A percentile compares a stretch with the other conserved stretches of the same genome.
Evolutionary conservation across 2,329 filamentous ascomycete species (phyloP).

Genomic region (Metarhizium rileyi): DNA sequence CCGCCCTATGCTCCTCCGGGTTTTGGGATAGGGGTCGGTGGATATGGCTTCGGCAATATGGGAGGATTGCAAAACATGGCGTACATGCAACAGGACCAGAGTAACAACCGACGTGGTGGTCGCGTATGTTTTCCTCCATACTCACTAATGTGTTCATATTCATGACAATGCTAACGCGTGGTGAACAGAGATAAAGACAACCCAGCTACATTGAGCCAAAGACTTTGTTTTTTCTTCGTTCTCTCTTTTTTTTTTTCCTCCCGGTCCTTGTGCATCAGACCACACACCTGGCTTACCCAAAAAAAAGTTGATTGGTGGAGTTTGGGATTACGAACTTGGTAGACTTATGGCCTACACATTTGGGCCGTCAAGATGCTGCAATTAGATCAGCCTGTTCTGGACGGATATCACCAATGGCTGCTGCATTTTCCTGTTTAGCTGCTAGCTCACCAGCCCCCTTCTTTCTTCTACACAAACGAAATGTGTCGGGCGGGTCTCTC

Average conservation of each 20-base stretch:
- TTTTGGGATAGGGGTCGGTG: slow-evolving; percentile 37
- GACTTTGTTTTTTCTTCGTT: background rate
- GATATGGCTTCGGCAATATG: slow-evolving; percentile 37
- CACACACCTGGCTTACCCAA: background rate
- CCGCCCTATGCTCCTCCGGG: slow-evolving; percentile 39
- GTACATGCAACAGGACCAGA: slow-evolving; percentile 45
- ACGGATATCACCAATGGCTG: background rate
- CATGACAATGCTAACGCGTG: background rate
- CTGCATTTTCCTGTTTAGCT: slow-evolving; percentile 3
- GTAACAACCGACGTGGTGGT: slow-evolving; percentile 43
- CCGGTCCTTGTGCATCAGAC: background rate
- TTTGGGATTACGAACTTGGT: slow-evolving; percentile 4
- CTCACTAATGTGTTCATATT: background rate
- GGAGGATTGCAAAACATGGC: slow-evolving; percentile 38
- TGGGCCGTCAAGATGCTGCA: background rate
- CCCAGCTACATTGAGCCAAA: background rate
- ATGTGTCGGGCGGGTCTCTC: slow-evolving; percentile 13
- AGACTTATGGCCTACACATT: slow-evolving; percentile 2
- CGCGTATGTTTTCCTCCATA: slow-evolving; percentile 36
- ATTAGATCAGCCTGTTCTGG: background rate
- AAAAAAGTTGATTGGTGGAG: slow-evolving; percentile 1
- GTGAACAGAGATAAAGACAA: slow-evolving; percentile 17
- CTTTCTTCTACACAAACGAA: slow-evolving; percentile 5
- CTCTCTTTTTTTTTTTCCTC: background rate
- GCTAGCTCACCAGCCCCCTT: slow-evolving; percentile 1